Percentiles rank a stretch among this genome's conserved stretches.
Conservation (phyloP, 2,329 filamentous ascomycete genomes). For the Fusarium virguliforme region DNA sequence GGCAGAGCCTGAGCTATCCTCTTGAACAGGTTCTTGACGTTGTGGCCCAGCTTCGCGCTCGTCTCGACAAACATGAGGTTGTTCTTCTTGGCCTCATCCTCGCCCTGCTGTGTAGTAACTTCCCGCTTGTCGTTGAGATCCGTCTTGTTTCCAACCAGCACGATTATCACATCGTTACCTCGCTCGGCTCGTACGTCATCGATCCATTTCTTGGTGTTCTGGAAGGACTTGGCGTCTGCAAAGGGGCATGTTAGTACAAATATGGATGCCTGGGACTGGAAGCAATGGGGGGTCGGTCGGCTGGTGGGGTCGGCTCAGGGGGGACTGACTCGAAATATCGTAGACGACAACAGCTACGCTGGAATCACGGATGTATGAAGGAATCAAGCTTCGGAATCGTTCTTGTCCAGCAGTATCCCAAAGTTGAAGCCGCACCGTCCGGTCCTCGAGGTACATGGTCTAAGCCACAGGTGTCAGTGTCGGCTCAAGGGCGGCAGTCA, state of each 20-base stretch:
- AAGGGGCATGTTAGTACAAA: constrained; percentile 41
- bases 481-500: constrained; percentile 18
- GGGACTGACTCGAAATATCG: constrained; percentile 85
- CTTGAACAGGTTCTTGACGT: constrained; percentile 97
- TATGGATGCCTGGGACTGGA: constrained; percentile 28
- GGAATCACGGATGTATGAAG: constrained; percentile 98
- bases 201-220: constrained; percentile 99
- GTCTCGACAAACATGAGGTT: constrained; percentile 99
- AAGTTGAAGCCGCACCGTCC: constrained; percentile 95
- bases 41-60: constrained; percentile 96
- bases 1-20: constrained; percentile 98
- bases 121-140: constrained; percentile 98
- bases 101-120: constrained; percentile 95
- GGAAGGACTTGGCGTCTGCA: constrained; percentile 91
- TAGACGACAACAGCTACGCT: constrained; percentile 99
- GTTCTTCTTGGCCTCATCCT: constrained; percentile 98
- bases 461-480: constrained; percentile 43
- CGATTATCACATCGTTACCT: constrained; percentile 98
- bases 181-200: constrained; percentile 97
- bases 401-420: constrained; percentile 99
- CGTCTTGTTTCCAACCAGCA: constrained; percentile 98
- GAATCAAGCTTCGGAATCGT: constrained; percentile 95
- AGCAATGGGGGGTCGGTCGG: constrained; percentile 24
- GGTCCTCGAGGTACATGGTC: constrained; percentile 99
- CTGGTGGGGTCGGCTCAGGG: constrained; percentile 43